These are phyloP conservation scores for Candida anutae DNA, from an alignment of 1,139 yeast species.

Conservation along the genomic window DNA sequence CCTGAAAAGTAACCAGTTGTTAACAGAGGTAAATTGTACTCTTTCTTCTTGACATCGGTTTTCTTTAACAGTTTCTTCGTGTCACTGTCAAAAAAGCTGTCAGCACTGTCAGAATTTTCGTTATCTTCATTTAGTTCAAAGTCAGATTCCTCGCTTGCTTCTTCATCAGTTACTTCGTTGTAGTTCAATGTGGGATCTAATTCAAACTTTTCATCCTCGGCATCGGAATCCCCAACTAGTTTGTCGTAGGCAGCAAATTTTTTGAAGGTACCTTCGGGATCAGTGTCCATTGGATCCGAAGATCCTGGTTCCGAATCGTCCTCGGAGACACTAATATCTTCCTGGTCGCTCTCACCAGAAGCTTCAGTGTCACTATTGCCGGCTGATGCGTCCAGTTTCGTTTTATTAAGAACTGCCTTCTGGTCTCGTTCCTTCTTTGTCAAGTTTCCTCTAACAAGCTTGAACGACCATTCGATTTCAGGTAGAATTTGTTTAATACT, in stretches of 20 bases:
- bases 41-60: slow-evolving; percentile 7
- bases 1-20: slow-evolving; percentile 80
- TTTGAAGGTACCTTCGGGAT: slow-evolving; percentile 15
- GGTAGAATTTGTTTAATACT: slow-evolving; percentile 38
- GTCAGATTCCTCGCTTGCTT: slow-evolving; percentile 36
- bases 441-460: slow-evolving; percentile 52
- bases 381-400: too few species aligned
- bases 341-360: slow-evolving; percentile 14
- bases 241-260: slow-evolving; percentile 43
- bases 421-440: slow-evolving; percentile 34
- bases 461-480: slow-evolving; percentile 52
- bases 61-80: slow-evolving; percentile 14
- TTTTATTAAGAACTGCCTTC: too few species aligned
- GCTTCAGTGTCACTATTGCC: too few species aligned
- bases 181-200: slow-evolving; percentile 41
- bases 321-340: slow-evolving; percentile 2
- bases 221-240: slow-evolving; percentile 49
- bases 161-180: slow-evolving; percentile 59
- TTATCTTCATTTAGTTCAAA: slow-evolving; percentile 12
- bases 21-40: slow-evolving; percentile 53
- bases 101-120: too few species aligned
- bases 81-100: slow-evolving; percentile 28
- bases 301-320: slow-evolving; percentile 1
- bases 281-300: background rate
- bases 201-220: slow-evolving; percentile 28